A percentile compares a stretch with the other conserved stretches of the same genome.
Conservation (phyloP, 2,329 filamentous ascomycete genomes). For the Epichloe uncinata region DNA sequence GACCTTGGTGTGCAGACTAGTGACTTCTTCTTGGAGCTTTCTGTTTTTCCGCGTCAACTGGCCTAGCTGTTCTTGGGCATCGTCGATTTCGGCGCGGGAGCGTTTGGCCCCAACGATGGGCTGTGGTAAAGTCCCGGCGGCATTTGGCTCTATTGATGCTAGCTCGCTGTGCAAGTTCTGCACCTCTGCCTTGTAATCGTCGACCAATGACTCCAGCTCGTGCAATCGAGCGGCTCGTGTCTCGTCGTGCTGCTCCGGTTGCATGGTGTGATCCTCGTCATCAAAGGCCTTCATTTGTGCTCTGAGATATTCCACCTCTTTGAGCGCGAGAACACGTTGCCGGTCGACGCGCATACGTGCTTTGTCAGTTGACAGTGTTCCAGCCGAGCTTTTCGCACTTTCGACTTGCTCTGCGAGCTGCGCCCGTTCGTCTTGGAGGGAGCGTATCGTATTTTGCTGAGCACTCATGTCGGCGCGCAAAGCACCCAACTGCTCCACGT, state of each 20-base stretch:
- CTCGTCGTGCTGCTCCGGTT: constrained; percentile 65
- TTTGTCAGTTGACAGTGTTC: constrained; percentile 45
- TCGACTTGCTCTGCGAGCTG: constrained; percentile 57
- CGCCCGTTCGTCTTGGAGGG: constrained; percentile 56
- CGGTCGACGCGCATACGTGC: constrained; percentile 65
- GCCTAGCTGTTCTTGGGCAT: constrained; percentile 59
- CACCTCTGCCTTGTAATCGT: constrained; percentile 73
- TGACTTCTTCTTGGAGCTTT: constrained; percentile 66
- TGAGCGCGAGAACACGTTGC: constrained; percentile 71
- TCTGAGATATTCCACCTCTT: constrained; percentile 88
- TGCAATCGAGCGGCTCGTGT: constrained; percentile 61
- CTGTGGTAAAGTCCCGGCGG: constrained; percentile 18
- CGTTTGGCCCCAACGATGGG: constrained; percentile 47
- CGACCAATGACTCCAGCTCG: constrained; percentile 74
- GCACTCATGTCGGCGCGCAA: constrained; percentile 67
- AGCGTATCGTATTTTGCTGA: constrained; percentile 61
- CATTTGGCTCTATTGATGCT: constrained; percentile 43
- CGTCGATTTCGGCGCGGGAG: constrained; percentile 44
- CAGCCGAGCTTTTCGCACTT: constrained; percentile 43
- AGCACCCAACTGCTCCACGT: constrained; percentile 69
- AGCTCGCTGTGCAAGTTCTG: constrained; percentile 62
- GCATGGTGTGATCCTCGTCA: constrained; percentile 75
- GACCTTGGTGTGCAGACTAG: constrained; percentile 54
- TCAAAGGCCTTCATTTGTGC: constrained; percentile 85
- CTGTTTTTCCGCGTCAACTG: constrained; percentile 80